These are phyloP conservation scores for Elsinoe batatas DNA, from an alignment of 2,329 filamentous ascomycete genomes.

Conservation along the genomic window DNA sequence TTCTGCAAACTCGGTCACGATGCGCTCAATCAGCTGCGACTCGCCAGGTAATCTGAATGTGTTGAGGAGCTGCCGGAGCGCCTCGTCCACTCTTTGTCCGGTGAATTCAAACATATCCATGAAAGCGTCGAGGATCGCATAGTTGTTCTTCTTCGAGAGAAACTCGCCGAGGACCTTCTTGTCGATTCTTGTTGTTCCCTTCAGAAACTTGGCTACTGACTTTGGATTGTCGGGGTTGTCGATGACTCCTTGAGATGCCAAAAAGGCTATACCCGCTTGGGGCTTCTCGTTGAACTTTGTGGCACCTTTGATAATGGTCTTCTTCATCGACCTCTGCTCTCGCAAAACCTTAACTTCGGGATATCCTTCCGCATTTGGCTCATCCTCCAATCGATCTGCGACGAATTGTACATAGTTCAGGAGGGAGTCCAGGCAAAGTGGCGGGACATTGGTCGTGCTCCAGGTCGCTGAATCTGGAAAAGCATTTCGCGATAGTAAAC, in stretches of 20 bases:
- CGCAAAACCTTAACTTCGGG: slow-evolving; percentile 56
- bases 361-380: slow-evolving; percentile 53
- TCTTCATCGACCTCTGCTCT: slow-evolving; percentile 69
- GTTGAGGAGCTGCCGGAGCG: slow-evolving; percentile 74
- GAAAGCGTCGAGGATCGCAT: slow-evolving; percentile 73
- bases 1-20: slow-evolving; percentile 77
- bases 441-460: slow-evolving; percentile 97
- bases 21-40: slow-evolving; percentile 83
- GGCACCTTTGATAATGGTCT: slow-evolving; percentile 76
- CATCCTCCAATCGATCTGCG: slow-evolving; percentile 70
- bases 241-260: slow-evolving; percentile 80
- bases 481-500: slow-evolving; percentile 82
- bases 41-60: slow-evolving; percentile 91
- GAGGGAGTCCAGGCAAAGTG: slow-evolving; percentile 83
- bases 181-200: slow-evolving; percentile 76
- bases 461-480: slow-evolving; percentile 95
- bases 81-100: slow-evolving; percentile 81
- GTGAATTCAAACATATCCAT: slow-evolving; percentile 80
- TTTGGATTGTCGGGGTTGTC: slow-evolving; percentile 60
- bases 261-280: slow-evolving; percentile 75
- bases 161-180: slow-evolving; percentile 90
- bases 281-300: slow-evolving; percentile 93
- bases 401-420: slow-evolving; percentile 88
- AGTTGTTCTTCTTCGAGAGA: slow-evolving; percentile 82
- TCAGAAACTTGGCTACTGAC: slow-evolving; percentile 78